phyloP scores from a whole-genome alignment of 2,329 filamentous ascomycete genomes.

The Chrysoporthe cubensis region DNA sequence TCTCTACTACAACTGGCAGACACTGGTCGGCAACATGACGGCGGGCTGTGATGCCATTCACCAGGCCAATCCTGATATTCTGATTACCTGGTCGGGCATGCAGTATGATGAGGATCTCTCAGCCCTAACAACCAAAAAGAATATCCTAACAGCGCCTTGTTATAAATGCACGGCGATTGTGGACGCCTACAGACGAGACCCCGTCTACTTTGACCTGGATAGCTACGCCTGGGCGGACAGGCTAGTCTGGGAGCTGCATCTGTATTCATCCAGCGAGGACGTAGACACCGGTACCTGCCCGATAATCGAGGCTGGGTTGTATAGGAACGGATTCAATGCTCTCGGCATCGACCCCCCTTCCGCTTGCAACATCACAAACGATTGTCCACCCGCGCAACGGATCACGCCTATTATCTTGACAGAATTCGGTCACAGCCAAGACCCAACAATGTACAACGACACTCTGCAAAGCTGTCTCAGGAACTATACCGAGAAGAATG shows the following conservation, averaged over 20 bases:
- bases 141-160: conserved; percentile 45
- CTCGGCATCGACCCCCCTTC: conserved; percentile 45
- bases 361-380: conserved; percentile 45
- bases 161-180: conserved; percentile 48
- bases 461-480: conserved; percentile 51
- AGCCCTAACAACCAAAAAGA: conserved; percentile 45
- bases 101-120: conserved; percentile 52
- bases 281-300: conserved; percentile 50
- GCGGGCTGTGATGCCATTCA: conserved; percentile 48
- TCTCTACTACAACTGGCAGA: conserved; percentile 50
- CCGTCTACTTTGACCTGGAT: conserved; percentile 50
- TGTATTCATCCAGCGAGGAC: conserved; percentile 48
- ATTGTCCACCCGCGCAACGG: conserved; percentile 42
- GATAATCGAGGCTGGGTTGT: conserved; percentile 52
- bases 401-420: conserved; percentile 52
- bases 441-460: conserved; percentile 45
- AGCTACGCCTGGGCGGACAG: conserved; percentile 52
- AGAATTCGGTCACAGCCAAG: conserved; percentile 52
- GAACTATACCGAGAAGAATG: conserved; percentile 48
- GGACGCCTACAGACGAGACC: conserved; percentile 47
- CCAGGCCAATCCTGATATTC: conserved; percentile 46
- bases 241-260: conserved; percentile 51
- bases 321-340: conserved; percentile 55
- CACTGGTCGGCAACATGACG: conserved; percentile 49
- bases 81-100: conserved; percentile 55